Base-by-base conservation (phyloP, 345 rosid genomes). In the Salix udensis region DNA sequence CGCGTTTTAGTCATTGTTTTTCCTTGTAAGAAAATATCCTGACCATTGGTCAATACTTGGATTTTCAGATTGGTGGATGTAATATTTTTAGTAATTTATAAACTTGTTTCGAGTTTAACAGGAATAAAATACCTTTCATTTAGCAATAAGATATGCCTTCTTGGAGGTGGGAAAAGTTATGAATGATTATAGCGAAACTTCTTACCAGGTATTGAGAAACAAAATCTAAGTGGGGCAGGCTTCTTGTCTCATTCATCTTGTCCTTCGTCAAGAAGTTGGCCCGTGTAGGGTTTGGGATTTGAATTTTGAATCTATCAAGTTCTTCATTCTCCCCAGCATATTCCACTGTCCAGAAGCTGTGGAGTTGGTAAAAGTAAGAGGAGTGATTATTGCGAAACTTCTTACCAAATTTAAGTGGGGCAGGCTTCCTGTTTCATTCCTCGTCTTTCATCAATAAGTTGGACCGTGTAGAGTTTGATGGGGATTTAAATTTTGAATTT, bases 21-120 rank as follows among this genome's bases (percentile, higher is more conserved):
- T 65, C 77, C 58, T 26, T 23, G 0, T 0, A 12, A 11, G 2
- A 40, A 40, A 40, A 31, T 14, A 71, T 18, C 76, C 44, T 21
- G 46, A 44, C 70, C 6, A n/a, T 21, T 23, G 60, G 65, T 52
- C 65, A 23, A 53, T 24, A 23, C 72, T 52, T 24, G 37, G 23
- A 52, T 23, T 48, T 67, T 34, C 16, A 11, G 24, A 52, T 74
- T 72, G 62, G 39, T 31, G 40, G 42, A 50, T 79, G 76, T 79
- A 71, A 24, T 77, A 40, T 75, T 68, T 74, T 71, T 74, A 13
- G 50, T 77, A 73, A 48, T 79, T 46, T 55, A 74, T 66, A 34
- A 48, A 74, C 46, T 40, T 76, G 80, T 62, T 24, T 55, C 68
- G 61, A 72, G 58, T 28, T 39, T 68, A 21, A 37, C 21, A 19